Conservation (phyloP, 495 filamentous ascomycete genomes). For the Chaetomium cochliodes region DNA sequence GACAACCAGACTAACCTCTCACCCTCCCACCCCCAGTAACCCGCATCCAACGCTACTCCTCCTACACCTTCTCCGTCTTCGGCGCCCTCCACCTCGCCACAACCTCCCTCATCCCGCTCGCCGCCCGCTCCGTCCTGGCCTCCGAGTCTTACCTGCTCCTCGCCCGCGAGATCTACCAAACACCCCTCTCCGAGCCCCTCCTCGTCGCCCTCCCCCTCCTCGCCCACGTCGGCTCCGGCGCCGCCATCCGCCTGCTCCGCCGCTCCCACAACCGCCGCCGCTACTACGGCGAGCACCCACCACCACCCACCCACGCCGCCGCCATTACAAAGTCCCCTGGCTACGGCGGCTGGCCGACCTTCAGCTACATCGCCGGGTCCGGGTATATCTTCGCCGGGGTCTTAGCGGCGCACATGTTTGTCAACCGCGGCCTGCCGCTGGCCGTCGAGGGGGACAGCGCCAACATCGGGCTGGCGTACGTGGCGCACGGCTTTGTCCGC, state of each 20-base stretch:
- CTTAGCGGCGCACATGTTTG: slow-evolving; percentile 63
- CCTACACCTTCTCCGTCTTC: slow-evolving; percentile 82
- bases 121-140: slow-evolving; percentile 52
- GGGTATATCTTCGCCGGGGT: slow-evolving; percentile 67
- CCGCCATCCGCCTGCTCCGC: slow-evolving; percentile 72
- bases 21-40: slow-evolving; percentile 55
- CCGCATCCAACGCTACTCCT: slow-evolving; percentile 80
- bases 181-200: slow-evolving; percentile 62
- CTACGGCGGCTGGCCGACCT: slow-evolving; percentile 60
- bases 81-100: slow-evolving; percentile 74
- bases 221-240: slow-evolving; percentile 62
- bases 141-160: slow-evolving; percentile 66
- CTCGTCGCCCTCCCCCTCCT: slow-evolving; percentile 59
- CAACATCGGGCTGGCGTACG: slow-evolving; percentile 74
- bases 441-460: slow-evolving; percentile 78
- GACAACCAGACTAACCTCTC: slow-evolving; percentile 10
- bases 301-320: slow-evolving; percentile 10
- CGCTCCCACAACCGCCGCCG: slow-evolving; percentile 62
- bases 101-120: slow-evolving; percentile 70
- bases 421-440: slow-evolving; percentile 70
- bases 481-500: slow-evolving; percentile 80
- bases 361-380: slow-evolving; percentile 62
- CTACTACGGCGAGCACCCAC: slow-evolving; percentile 55
- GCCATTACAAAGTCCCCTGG: neutral
- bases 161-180: slow-evolving; percentile 77